Base-by-base conservation (phyloP, 2,329 filamentous ascomycete species). In the Cadophora malorum region DNA sequence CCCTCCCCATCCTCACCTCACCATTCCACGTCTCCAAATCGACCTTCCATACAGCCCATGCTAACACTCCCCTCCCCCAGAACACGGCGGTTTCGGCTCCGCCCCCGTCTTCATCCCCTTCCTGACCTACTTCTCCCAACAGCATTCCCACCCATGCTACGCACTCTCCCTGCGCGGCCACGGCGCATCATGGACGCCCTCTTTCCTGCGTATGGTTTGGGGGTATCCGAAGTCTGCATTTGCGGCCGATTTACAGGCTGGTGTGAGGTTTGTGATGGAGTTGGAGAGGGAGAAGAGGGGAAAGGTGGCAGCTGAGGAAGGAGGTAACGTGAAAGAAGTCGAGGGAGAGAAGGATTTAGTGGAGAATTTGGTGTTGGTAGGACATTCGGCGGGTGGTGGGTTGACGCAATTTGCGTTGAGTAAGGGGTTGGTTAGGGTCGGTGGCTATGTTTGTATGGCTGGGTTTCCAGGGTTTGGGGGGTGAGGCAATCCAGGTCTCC, bases 141-240 rank as follows among this genome's bases (percentile, higher is more conserved):
- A 78, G 41, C 41, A 45, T 66, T 74, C 77, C 1, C 79, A 79
- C 67, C 74, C 77, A 3, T 79, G 79, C 67, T 82, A 82, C 66
- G 80, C 81, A 0, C 61, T 81, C 35, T 80, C 78, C 38, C 77
- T 80, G 16, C 77, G 81, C 1, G 81, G 81, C 1, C 81, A 82
- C 67, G 81, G 80, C 4, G 73, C 74, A 8, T 80, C 79, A 65
- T 81, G 79, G 78, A 77, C 77, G 38, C 79, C 79, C 0, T 70
- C 75, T 0, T 82, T 79, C 62, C 74, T 74, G 67, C 65, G 71
- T 3, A 79, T 82, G 75, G 74, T 76, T 64, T 80, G 76, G 64
- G 65, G 67, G n/a, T 66, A 63, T 50, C 66, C 70, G 1, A 65
- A 68, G 14, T 60, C 50, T 9, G 70, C 68, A 50, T 62, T 69